Percentiles rank a stretch among this genome's conserved stretches.
Conservation (phyloP, 2,329 filamentous ascomycete genomes). For the Periglandula ipomoeae region DNA sequence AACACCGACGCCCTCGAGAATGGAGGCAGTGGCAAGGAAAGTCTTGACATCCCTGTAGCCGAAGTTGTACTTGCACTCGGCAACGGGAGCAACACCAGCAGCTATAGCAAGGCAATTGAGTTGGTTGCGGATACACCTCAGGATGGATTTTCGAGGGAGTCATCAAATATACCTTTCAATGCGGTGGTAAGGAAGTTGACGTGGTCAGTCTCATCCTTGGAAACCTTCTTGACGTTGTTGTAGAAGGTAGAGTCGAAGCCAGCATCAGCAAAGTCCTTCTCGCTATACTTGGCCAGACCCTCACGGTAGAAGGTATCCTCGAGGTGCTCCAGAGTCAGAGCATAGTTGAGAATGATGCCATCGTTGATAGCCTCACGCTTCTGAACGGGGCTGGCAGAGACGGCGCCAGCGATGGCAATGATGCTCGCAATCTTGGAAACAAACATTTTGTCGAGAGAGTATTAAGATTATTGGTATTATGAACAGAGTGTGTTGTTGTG, state of each 20-base stretch:
- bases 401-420: slow-evolving; percentile 8
- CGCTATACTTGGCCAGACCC: slow-evolving; percentile 47
- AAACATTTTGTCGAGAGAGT: slow-evolving; percentile 11
- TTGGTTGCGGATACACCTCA: too few relatives aligned
- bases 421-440: slow-evolving; percentile 10
- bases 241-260: slow-evolving; percentile 45
- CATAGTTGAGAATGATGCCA: slow-evolving; percentile 34
- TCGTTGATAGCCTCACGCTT: slow-evolving; percentile 12
- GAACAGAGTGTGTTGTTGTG: too few relatives aligned
- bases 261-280: slow-evolving; percentile 40
- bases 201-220: slow-evolving; percentile 44
- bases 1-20: slow-evolving; percentile 58
- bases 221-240: slow-evolving; percentile 46
- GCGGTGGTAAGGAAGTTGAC: slow-evolving; percentile 44
- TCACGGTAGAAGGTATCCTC: slow-evolving; percentile 56
- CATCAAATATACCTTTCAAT: slow-evolving; percentile 16
- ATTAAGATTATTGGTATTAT: too few relatives aligned
- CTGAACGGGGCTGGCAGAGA: slow-evolving; percentile 10
- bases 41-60: slow-evolving; percentile 46
- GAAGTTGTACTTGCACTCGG: slow-evolving; percentile 49
- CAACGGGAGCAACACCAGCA: slow-evolving; percentile 38
- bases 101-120: slow-evolving; percentile 3
- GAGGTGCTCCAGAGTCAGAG: slow-evolving; percentile 43
- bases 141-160: neutral
- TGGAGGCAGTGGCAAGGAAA: slow-evolving; percentile 52